Evolutionary conservation across 2,329 filamentous ascomycete genomes (phyloP).

Genomic region (Aschersonia sp.): DNA sequence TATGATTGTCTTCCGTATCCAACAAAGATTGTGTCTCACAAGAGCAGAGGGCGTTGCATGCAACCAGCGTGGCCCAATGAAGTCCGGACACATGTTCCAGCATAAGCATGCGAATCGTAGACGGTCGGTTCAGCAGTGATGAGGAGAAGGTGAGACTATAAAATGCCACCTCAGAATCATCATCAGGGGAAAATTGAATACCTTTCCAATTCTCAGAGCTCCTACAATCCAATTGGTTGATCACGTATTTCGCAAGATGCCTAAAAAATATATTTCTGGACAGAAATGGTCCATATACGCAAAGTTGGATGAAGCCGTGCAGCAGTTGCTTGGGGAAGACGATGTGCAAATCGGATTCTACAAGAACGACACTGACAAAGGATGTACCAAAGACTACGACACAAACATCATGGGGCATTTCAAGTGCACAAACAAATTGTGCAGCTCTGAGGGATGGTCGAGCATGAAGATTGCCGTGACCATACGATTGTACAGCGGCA

Average conservation of each 20-base stretch:
- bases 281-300: constrained; percentile 9
- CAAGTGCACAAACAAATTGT: constrained; percentile 13
- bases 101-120: no score
- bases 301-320: constrained; percentile 6
- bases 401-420: constrained; percentile 19
- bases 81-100: no score
- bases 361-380: constrained; percentile 4
- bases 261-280: background rate
- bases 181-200: no score
- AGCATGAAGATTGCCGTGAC: constrained; percentile 19
- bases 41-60: no score
- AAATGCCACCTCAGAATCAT: no score
- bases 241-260: background rate
- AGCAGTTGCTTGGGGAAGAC: constrained; percentile 4
- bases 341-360: constrained; percentile 11
- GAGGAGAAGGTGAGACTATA: no score
- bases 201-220: no score
- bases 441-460: constrained; percentile 11
- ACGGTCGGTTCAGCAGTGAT: no score
- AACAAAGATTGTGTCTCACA: no score
- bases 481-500: constrained; percentile 15
- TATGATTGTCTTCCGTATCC: no score
- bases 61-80: no score
- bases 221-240: no score
- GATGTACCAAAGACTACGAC: constrained; percentile 8